These are phyloP conservation scores for Cryptococcus sp. DNA, from an alignment of 1,284 basidiomycete species.

Conservation along the genomic window DNA sequence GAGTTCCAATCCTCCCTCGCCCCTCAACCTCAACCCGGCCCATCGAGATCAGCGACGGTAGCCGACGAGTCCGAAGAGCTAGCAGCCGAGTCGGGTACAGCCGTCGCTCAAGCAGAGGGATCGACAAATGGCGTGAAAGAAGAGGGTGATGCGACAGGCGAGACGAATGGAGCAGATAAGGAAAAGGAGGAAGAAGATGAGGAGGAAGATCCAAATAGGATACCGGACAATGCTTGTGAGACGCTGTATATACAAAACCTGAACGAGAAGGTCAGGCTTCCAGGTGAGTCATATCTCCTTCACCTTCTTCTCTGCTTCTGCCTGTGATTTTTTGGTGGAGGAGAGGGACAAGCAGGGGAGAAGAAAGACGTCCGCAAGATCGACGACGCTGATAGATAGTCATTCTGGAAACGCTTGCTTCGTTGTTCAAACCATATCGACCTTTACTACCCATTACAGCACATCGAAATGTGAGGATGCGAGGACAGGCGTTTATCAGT, in stretches of 20 bases:
- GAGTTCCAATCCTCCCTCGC: no score
- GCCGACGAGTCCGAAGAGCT: slow-evolving; percentile 20
- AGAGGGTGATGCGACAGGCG: slow-evolving; percentile 16
- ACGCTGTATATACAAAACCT: slow-evolving; percentile 96
- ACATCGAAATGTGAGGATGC: slow-evolving; percentile 89
- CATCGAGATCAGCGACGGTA: slow-evolving; percentile 19
- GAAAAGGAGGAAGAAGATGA: slow-evolving; percentile 13
- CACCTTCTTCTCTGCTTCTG: background rate
- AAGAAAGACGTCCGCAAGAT: background rate
- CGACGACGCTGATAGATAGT: slow-evolving; percentile 50
- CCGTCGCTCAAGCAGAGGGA: background rate
- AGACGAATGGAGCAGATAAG: slow-evolving; percentile 6
- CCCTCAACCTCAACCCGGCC: slow-evolving; percentile 12
- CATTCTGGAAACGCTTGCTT: slow-evolving; percentile 78
- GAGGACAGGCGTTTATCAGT: slow-evolving; percentile 95
- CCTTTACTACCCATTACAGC: slow-evolving; percentile 87
- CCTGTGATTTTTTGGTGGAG: background rate
- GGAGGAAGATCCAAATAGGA: slow-evolving; percentile 26
- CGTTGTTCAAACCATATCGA: slow-evolving; percentile 89
- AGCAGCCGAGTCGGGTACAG: slow-evolving; percentile 6
- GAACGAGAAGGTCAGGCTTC: slow-evolving; percentile 91
- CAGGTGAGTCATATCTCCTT: slow-evolving; percentile 58
- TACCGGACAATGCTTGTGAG: slow-evolving; percentile 56
- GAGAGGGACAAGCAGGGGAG: background rate
- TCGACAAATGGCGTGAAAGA: background rate